phyloP scores from a whole-genome alignment of 768 basidiomycete species.

The Amanita thiersii region DNA sequence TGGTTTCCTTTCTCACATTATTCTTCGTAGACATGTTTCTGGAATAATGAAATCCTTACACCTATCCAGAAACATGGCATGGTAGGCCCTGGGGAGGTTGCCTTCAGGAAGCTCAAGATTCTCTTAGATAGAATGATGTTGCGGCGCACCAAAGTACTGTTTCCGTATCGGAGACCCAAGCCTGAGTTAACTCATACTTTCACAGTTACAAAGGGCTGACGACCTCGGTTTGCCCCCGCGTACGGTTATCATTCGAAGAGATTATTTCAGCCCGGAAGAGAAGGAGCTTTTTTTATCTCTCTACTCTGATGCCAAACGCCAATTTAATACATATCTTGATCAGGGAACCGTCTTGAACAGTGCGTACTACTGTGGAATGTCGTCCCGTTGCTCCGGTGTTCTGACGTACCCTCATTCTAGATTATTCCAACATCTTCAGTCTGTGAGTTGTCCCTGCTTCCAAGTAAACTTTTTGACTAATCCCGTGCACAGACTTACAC shows the following conservation, averaged over 20 bases:
- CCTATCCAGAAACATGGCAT: slow-evolving; percentile 93
- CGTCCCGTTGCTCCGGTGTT: not conserved
- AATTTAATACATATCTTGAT: slow-evolving; percentile 86
- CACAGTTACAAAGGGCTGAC: slow-evolving; percentile 86
- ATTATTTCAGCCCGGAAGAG: slow-evolving; percentile 95
- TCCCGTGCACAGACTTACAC: slow-evolving; percentile 58
- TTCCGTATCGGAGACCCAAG: not conserved
- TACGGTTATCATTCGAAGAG: slow-evolving; percentile 78
- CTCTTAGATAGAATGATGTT: slow-evolving; percentile 95
- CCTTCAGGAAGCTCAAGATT: slow-evolving; percentile 89
- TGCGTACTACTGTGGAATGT: slow-evolving; percentile 28
- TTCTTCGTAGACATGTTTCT: slow-evolving; percentile 72
- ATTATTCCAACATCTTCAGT: slow-evolving; percentile 87
- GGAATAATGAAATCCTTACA: slow-evolving; percentile 94
- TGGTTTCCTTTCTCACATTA: slow-evolving; percentile 3
- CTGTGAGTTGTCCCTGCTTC: slow-evolving; percentile 34
- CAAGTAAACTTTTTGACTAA: not conserved
- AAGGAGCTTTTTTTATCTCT: slow-evolving; percentile 90
- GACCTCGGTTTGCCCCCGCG: slow-evolving; percentile 94
- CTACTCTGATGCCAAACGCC: slow-evolving; percentile 88
- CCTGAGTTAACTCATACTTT: slow-evolving; percentile 1
- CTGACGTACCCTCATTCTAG: slow-evolving; percentile 24
- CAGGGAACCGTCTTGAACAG: slow-evolving; percentile 90
- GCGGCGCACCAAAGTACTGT: slow-evolving; percentile 68
- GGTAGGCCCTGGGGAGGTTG: slow-evolving; percentile 64